Evolutionary conservation across 2,329 filamentous ascomycete species (phyloP), one percentile per base, ranked within the genome.

Genomic region (Hypoxylon sp.): DNA sequence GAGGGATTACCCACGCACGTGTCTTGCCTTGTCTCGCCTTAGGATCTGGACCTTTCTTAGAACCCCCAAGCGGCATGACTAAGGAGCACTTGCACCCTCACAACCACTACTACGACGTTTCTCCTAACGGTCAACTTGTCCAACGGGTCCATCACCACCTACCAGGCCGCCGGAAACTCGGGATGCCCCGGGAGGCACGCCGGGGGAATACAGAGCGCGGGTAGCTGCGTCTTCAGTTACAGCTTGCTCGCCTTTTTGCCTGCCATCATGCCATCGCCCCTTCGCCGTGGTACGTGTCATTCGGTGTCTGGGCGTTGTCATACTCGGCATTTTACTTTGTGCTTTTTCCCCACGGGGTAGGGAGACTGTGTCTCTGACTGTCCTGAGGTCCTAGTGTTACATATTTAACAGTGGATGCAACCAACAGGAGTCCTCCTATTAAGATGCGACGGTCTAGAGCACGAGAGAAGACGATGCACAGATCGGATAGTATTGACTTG

Each of bases 81-180:
- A 62, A 56, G 52, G 47, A 52, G 44, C 35, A 58, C 44, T 63
- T 24, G 37, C 44, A 64, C 56, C 13, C 56, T 37, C 2, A 32
- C 27, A 10, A 21, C 48, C 13, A n/a, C 24, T n/a, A 35, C 19
- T 37, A 32, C 39, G 6, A 37, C 6, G 15, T 31, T 44, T 32
- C 48, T 19, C 31, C n/a, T 27, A 46, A 6, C 11, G 24, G 27
- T 39, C 24, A 46, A n/a, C 44, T 44, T 48, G 64, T 68, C 57
- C 46, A n/a, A 68, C 65, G 39, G 24, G 8, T 1, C 32, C 56
- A 35, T 58, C 59, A 42, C 65, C 68, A 58, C 57, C 46, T 31
- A 69, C 69, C 69, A 69, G 69, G 69, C 59, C 51, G 52, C 53
- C 44, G 69, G 69, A 57, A 69, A 24, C 19, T 46, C 19, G 32